A percentile compares a stretch with the other conserved stretches of the same genome.
Evolutionary conservation across 306 rosid genomes (phyloP).

Genomic region (Sesbania bispinosa): DNA sequence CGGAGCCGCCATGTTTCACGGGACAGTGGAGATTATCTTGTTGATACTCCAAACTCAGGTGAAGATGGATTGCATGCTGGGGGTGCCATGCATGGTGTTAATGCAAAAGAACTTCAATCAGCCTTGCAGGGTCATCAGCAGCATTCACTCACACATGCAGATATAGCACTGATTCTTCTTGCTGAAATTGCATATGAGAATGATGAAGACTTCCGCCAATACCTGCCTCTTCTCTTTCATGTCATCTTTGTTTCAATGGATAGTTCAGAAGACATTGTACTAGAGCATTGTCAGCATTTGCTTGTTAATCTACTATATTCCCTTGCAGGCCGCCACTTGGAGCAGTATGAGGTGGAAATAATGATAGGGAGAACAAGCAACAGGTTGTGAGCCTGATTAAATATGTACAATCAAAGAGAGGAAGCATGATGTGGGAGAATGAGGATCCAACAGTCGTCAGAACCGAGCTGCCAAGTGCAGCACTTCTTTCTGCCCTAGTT

Average conservation of each 20-base stretch:
- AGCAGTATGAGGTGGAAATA: constrained; percentile 96
- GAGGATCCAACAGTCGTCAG: constrained; percentile 95
- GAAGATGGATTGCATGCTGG: constrained; percentile 82
- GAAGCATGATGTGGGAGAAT: constrained; percentile 99
- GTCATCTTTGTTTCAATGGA: constrained; percentile 99
- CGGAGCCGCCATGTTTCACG: constrained; percentile 97
- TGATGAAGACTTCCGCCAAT: constrained; percentile 99
- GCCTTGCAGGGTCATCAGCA: constrained; percentile 99
- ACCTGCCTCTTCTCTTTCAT: constrained; percentile 92
- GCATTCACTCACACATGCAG: constrained; percentile 96
- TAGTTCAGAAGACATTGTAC: constrained; percentile 97
- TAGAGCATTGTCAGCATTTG: constrained; percentile 98
- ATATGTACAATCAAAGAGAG: constrained; percentile 97
- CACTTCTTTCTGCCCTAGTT: constrained; percentile 94
- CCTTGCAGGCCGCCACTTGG: constrained; percentile 97
- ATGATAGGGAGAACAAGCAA: constrained; percentile 97
- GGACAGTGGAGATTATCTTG: constrained; percentile 97
- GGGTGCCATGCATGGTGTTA: constrained; percentile 63
- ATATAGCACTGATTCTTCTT: constrained; percentile 94
- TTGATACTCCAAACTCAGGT: constrained; percentile 98
- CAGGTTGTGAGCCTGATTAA: constrained; percentile 98
- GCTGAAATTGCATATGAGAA: constrained; percentile 99
- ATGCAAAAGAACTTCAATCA: constrained; percentile 94
- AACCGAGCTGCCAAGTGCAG: constrained; percentile 98
- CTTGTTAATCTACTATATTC: constrained; percentile 96